A percentile compares a stretch with the other conserved stretches of the same genome.
phyloP scores from a whole-genome alignment of 495 filamentous ascomycete species.

The Aspergillus avenaceus region DNA sequence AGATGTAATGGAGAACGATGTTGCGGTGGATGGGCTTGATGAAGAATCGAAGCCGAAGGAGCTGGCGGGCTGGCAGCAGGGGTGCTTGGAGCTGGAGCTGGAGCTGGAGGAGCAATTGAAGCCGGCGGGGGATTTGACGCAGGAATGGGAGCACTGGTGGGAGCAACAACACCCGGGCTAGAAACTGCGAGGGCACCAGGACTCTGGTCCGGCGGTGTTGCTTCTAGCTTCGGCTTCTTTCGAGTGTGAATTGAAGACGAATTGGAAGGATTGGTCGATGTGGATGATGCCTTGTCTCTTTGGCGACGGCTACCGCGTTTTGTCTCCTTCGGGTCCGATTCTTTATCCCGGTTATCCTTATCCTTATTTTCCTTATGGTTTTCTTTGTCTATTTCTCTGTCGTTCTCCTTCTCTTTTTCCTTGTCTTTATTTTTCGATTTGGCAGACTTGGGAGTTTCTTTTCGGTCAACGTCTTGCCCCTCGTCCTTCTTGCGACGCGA shows the following conservation, averaged over 20 bases:
- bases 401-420: conserved; percentile 25
- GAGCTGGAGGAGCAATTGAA: conserved; percentile 13
- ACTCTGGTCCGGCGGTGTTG: conserved; percentile 17
- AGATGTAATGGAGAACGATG: conserved; percentile 11
- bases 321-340: conserved; percentile 23
- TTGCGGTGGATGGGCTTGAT: conserved; percentile 6
- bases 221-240: conserved; percentile 47
- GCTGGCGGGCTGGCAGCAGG: conserved; percentile 10
- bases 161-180: conserved; percentile 9
- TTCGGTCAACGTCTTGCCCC: conserved; percentile 18
- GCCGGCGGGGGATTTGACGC: conserved; percentile 8
- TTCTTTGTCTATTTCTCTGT: conserved; percentile 16
- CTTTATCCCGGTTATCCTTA: conserved; percentile 20
- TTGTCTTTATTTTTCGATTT: conserved; percentile 26
- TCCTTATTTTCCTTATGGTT: conserved; percentile 12
- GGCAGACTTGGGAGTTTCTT: conserved; percentile 14
- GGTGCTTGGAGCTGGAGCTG: conserved; percentile 16
- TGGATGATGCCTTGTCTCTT: conserved; percentile 35
- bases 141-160: conserved; percentile 9
- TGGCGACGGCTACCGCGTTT: conserved; percentile 36
- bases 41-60: background rate
- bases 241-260: conserved; percentile 30
- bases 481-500: conserved; percentile 48
- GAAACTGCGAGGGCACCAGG: conserved; percentile 5
- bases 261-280: conserved; percentile 15